phyloP scores from a whole-genome alignment of 2,329 filamentous ascomycete species.

The Xylariaceae sp. region DNA sequence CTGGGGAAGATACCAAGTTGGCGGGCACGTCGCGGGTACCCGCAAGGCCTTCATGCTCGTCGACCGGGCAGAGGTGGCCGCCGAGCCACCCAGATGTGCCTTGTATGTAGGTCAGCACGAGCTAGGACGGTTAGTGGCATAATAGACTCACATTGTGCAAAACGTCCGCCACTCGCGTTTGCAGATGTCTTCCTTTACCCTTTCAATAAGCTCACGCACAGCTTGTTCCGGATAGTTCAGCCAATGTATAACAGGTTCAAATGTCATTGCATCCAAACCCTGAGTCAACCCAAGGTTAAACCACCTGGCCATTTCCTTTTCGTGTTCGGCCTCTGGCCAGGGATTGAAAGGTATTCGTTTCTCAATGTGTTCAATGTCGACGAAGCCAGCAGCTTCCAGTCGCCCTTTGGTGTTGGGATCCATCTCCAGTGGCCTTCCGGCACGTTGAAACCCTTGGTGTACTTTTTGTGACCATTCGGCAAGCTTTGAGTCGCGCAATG shows the following conservation, averaged over 20 bases:
- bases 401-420: constrained; percentile 59
- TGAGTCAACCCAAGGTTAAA: constrained; percentile 80
- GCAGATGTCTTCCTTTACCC: constrained; percentile 72
- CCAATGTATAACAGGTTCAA: constrained; percentile 74
- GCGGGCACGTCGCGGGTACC: constrained; percentile 26
- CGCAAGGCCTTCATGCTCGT: constrained; percentile 32
- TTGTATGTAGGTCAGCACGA: constrained; percentile 28
- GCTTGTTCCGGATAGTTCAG: constrained; percentile 59
- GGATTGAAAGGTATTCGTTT: constrained; percentile 75
- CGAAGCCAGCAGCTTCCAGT: constrained; percentile 76
- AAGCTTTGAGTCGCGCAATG: constrained; percentile 56
- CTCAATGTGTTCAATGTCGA: constrained; percentile 74
- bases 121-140: constrained; percentile 13
- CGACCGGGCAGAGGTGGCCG: constrained; percentile 33
- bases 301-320: constrained; percentile 76
- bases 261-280: constrained; percentile 73
- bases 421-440: constrained; percentile 69
- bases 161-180: constrained; percentile 72
- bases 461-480: constrained; percentile 73
- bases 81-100: constrained; percentile 39
- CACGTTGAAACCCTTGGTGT: constrained; percentile 68
- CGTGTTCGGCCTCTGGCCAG: constrained; percentile 69
- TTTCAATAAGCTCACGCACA: constrained; percentile 69
- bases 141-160: constrained; percentile 72
- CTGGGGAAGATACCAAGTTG: constrained; percentile 28